Conservation (phyloP, 106 monocot genomes). For the Triglochin maritima region DNA sequence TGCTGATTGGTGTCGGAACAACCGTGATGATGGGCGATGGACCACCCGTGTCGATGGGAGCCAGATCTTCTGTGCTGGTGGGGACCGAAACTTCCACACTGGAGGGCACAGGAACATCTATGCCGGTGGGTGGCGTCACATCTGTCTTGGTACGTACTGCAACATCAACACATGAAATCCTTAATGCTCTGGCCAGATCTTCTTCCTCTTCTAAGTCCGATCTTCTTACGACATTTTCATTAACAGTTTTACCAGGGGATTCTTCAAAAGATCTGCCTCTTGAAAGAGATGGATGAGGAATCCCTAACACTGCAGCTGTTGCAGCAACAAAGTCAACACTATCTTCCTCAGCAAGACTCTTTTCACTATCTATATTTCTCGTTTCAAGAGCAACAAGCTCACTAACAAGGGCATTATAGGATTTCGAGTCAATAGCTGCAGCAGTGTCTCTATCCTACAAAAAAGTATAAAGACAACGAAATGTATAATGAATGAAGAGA, state of each 20-base stretch:
- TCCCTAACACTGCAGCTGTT: slow-evolving; percentile 69
- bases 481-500: neutral
- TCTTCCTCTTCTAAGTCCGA: slow-evolving; percentile 73
- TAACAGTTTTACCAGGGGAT: slow-evolving; percentile 9
- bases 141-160: slow-evolving; percentile 3
- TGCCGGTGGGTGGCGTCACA: too few species aligned
- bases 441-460: slow-evolving; percentile 72
- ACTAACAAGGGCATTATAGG: slow-evolving; percentile 83
- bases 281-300: slow-evolving; percentile 69
- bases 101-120: too few species aligned
- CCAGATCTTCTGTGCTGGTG: too few species aligned
- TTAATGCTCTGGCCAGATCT: slow-evolving; percentile 54
- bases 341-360: slow-evolving; percentile 33
- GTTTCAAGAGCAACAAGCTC: slow-evolving; percentile 71
- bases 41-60: too few species aligned
- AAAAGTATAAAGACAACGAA: slow-evolving; percentile 2
- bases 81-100: too few species aligned
- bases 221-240: slow-evolving; percentile 30
- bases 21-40: too few species aligned
- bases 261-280: slow-evolving; percentile 71
- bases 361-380: slow-evolving; percentile 15
- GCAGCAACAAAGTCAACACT: slow-evolving; percentile 86
- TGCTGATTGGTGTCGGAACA: too few species aligned
- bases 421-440: slow-evolving; percentile 64
- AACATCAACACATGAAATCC: slow-evolving; percentile 45